Evolutionary conservation across 768 basidiomycete genomes (phyloP).

Genomic region (Trametes sanguinea): DNA sequence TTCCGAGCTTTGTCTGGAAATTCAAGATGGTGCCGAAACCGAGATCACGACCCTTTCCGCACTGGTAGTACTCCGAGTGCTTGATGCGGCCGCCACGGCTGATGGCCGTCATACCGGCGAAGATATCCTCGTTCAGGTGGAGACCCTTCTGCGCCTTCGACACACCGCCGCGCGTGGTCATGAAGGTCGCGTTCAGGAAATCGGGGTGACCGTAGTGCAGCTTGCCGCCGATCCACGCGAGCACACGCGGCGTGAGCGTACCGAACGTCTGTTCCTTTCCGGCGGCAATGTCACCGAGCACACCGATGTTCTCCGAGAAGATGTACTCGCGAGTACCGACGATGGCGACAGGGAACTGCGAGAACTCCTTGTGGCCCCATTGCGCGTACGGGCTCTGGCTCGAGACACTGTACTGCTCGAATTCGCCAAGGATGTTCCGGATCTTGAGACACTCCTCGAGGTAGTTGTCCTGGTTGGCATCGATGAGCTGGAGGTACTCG

Average conservation of each 20-base stretch:
- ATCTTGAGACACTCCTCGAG: slow-evolving; percentile 99
- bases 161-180: slow-evolving; percentile 98
- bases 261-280: slow-evolving; percentile 99
- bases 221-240: slow-evolving; percentile 98
- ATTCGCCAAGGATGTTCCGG: slow-evolving; percentile 94
- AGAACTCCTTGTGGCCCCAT: slow-evolving; percentile 93
- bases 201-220: slow-evolving; percentile 99
- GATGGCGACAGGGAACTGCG: slow-evolving; percentile 90
- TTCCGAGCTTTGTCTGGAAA: slow-evolving; percentile 99
- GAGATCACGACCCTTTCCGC: slow-evolving; percentile 98
- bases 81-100: slow-evolving; percentile 98
- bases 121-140: slow-evolving; percentile 99
- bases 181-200: slow-evolving; percentile 97
- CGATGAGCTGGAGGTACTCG: slow-evolving; percentile 98
- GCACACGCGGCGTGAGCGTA: slow-evolving; percentile 92
- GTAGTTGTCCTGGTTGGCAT: slow-evolving; percentile 99
- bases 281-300: slow-evolving; percentile 97
- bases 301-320: slow-evolving; percentile 99
- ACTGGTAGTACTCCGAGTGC: slow-evolving; percentile 99
- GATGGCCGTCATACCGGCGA: slow-evolving; percentile 99
- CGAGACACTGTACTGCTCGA: slow-evolving; percentile 90
- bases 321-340: slow-evolving; percentile 99
- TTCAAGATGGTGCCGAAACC: slow-evolving; percentile 99
- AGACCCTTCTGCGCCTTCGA: slow-evolving; percentile 99
- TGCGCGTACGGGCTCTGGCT: slow-evolving; percentile 95